phyloP scores from a whole-genome alignment of 192 early-diverging fungal species.

The Dissophora globulifera region DNA sequence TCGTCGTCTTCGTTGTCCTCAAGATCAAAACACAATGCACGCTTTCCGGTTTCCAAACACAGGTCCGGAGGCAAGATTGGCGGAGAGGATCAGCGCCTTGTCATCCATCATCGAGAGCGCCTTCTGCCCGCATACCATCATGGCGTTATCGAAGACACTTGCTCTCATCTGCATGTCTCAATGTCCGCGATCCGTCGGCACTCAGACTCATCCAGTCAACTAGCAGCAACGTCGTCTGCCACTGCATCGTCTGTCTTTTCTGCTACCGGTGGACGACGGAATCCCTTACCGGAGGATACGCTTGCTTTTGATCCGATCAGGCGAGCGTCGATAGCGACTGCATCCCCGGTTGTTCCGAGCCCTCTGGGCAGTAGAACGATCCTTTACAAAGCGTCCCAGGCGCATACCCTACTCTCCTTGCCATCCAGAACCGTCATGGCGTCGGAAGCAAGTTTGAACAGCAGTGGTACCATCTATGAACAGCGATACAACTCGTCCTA shows the following conservation, averaged over 20 bases:
- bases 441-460: too few relatives aligned
- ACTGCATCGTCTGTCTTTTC: not conserved
- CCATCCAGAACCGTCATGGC: constrained; percentile 13
- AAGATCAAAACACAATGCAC: too few relatives aligned
- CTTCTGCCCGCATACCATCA: constrained; percentile 28
- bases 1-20: too few relatives aligned
- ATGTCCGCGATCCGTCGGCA: constrained; percentile 18
- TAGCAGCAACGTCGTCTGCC: not conserved
- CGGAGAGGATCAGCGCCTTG: not conserved
- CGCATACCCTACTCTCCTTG: constrained; percentile 30
- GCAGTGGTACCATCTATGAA: too few relatives aligned
- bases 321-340: constrained; percentile 38
- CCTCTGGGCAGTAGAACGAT: constrained; percentile 29
- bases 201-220: constrained; percentile 19
- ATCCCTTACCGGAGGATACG: constrained; percentile 21
- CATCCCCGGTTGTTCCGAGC: constrained; percentile 22
- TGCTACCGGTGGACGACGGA: too few relatives aligned
- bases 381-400: constrained; percentile 31
- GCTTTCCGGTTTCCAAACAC: too few relatives aligned
- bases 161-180: constrained; percentile 27
- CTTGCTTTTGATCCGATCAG: constrained; percentile 13
- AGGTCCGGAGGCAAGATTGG: not conserved
- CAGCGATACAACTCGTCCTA: too few relatives aligned
- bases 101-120: constrained; percentile 18
- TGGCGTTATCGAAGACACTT: constrained; percentile 38